Evolutionary conservation across 768 basidiomycete genomes (phyloP), one percentile per base, ranked within the genome.

Genomic region (Termitomyces sp.): DNA sequence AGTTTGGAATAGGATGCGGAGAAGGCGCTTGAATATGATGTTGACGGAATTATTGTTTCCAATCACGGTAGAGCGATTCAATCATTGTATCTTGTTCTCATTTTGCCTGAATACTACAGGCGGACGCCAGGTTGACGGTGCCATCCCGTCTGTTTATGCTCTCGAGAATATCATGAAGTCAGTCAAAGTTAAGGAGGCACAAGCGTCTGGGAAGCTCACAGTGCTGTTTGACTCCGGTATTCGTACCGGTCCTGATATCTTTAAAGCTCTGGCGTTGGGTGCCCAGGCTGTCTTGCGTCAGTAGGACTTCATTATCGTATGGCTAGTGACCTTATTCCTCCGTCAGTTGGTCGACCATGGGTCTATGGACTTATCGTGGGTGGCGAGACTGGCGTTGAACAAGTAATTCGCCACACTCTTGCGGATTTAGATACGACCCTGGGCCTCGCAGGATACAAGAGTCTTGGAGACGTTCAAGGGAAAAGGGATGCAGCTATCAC

Each of bases 231-330:
- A 88, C 66, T 92, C 85, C 52, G 92, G 93, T 7, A 86, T 94
- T 58, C 83, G 93, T 45, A 89, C 86, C 0, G 93, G 90, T 12
- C 82, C 84, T 45, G 94, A 96, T 61, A 82, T 94, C 47, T 77
- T 92, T 70, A 90, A 91, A 69, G 93, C 94, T 0, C 71, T 94
- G 30, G 92, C 92, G 1, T 76, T 95, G 0, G 92, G 94, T 43
- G 93, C 94, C 8, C 87, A 94, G 63, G 91, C 77, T 8, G 85
- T 94, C 16, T 69, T 94, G 20, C 75, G 85, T 91, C 62, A 63
- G 88, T 79, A 22, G 35, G 57, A 6, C 16, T 30, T 55, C 45
- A 42, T 56, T 33, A 8, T 35, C 24, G 40, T 56, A 14, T 52
- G 46, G 33, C 54, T 38, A 53, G 35, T 46, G 53, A 56, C 50